Conservation (phyloP, 257 asterid species). For the Nicotiana attenuata region DNA sequence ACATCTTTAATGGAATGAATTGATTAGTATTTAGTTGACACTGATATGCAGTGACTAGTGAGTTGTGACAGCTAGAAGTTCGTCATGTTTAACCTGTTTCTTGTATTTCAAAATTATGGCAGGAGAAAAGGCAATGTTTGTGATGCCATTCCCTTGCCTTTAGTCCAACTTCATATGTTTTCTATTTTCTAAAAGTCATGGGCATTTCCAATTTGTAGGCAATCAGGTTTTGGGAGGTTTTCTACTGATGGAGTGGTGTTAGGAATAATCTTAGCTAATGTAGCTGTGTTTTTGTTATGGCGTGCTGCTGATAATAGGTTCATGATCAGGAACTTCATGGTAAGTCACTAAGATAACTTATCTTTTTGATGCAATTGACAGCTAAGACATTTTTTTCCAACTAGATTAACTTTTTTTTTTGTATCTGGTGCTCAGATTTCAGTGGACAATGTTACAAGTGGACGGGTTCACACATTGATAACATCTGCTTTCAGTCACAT, state of each 20-base stretch:
- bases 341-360: conserved; percentile 22
- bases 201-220: conserved; percentile 33
- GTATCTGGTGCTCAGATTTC: conserved; percentile 57
- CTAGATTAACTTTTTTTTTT: background rate
- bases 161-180: background rate
- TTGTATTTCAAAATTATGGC: background rate
- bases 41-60: background rate
- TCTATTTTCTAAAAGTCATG: background rate
- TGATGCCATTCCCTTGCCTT: background rate
- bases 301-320: conserved; percentile 44
- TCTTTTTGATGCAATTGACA: conserved; percentile 7
- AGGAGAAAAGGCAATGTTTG: background rate
- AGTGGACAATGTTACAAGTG: conserved; percentile 65
- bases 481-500: conserved; percentile 84
- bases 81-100: background rate
- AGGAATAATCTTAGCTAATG: conserved; percentile 60
- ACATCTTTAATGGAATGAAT: background rate
- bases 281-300: conserved; percentile 73
- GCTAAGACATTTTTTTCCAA: background rate
- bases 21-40: background rate
- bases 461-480: conserved; percentile 73
- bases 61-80: conserved; percentile 1
- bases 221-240: conserved; percentile 43
- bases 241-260: conserved; percentile 62
- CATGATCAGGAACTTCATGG: conserved; percentile 79